Conservation (phyloP, 2,329 filamentous ascomycete species). For the Drechslerella dactyloides region DNA sequence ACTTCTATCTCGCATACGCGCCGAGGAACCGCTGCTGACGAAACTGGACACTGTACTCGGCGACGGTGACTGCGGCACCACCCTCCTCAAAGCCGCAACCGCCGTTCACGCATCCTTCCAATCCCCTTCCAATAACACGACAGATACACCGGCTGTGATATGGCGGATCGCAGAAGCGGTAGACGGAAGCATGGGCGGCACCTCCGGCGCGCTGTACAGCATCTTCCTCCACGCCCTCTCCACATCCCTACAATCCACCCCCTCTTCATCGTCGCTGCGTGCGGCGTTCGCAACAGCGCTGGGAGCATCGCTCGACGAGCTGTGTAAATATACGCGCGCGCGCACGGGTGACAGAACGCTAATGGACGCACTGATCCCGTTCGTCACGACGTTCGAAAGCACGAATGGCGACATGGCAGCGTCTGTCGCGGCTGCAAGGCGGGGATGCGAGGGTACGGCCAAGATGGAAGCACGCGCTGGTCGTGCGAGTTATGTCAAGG, state of each 20-base stretch:
- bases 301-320: conserved; percentile 59
- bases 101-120: conserved; percentile 58
- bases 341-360: conserved; percentile 66
- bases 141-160: conserved; percentile 55
- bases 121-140: conserved; percentile 64
- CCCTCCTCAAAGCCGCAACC: conserved; percentile 61
- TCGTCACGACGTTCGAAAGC: conserved; percentile 61
- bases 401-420: conserved; percentile 63
- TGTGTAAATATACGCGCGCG: conserved; percentile 65
- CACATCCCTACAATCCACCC: conserved; percentile 56
- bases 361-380: conserved; percentile 66
- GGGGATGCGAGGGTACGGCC: conserved; percentile 69
- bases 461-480: conserved; percentile 70
- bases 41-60: conserved; percentile 66
- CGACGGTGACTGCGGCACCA: conserved; percentile 58
- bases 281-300: conserved; percentile 46
- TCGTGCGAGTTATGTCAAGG: conserved; percentile 71
- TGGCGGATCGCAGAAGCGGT: conserved; percentile 64
- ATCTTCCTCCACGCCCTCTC: conserved; percentile 55
- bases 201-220: conserved; percentile 56
- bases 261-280: not conserved
- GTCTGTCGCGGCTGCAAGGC: conserved; percentile 66
- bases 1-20: conserved; percentile 67
- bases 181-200: conserved; percentile 60
- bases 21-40: conserved; percentile 73